A percentile compares a stretch with the other conserved stretches of the same genome.
Conservation (phyloP, 805 yeast genomes). For the Grigorovia yakushimaensis region DNA sequence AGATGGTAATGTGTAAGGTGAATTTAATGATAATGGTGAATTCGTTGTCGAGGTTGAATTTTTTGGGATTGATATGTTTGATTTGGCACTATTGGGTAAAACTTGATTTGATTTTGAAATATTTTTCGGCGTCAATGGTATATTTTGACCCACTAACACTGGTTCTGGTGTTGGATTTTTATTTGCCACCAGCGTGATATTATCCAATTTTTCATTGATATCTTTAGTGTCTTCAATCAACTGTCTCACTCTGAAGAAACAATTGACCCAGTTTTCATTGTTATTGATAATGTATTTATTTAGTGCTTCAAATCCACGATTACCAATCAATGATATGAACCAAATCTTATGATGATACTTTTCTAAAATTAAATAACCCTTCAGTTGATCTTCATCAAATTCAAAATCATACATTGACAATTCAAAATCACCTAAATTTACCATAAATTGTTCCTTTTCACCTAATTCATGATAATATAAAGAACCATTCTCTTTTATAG, state of each 20-base stretch:
- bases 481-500: conserved; percentile 15
- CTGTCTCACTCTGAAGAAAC: conserved; percentile 57
- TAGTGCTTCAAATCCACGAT: neutral
- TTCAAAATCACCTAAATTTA: conserved; percentile 32
- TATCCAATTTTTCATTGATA: too few relatives aligned
- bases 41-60: too few relatives aligned
- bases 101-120: too few relatives aligned
- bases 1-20: too few relatives aligned
- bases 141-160: too few relatives aligned
- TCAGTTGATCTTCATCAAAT: conserved; percentile 47
- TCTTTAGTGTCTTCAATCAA: conserved; percentile 30
- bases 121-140: neutral
- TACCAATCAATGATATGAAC: conserved; percentile 41
- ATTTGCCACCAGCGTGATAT: conserved; percentile 6
- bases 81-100: too few relatives aligned
- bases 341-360: conserved; percentile 46
- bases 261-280: conserved; percentile 56
- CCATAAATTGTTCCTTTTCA: conserved; percentile 8
- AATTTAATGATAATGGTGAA: too few relatives aligned
- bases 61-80: too few relatives aligned
- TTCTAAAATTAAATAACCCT: conserved; percentile 59
- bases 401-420: conserved; percentile 77
- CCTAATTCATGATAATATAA: conserved; percentile 9
- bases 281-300: conserved; percentile 33
- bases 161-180: conserved; percentile 5